phyloP scores from a whole-genome alignment of 2,329 filamentous ascomycete genomes.

The Penicillium verrucosum region DNA sequence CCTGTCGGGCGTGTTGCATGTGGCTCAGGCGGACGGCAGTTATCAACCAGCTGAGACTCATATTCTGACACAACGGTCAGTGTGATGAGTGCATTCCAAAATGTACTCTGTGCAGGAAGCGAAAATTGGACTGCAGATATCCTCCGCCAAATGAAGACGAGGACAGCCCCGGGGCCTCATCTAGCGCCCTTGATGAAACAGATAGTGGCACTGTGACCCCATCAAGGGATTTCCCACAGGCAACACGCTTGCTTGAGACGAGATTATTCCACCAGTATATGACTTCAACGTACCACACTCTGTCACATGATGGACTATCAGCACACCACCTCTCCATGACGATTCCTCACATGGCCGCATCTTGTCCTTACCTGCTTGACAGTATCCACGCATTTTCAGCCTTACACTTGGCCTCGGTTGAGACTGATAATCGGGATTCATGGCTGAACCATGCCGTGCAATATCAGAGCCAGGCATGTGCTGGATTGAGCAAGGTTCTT shows the following conservation, averaged over 20 bases:
- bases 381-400: constrained; percentile 45
- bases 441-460: constrained; percentile 37
- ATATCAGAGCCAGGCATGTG: constrained; percentile 38
- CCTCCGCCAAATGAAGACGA: constrained; percentile 22
- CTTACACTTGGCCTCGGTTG: constrained; percentile 43
- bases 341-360: constrained; percentile 39
- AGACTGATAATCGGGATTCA: constrained; percentile 28
- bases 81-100: constrained; percentile 38
- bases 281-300: constrained; percentile 34
- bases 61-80: constrained; percentile 20
- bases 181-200: constrained; percentile 20
- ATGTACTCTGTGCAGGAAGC: constrained; percentile 38
- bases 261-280: constrained; percentile 40
- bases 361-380: constrained; percentile 46
- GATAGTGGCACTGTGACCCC: constrained; percentile 14
- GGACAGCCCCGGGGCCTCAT: constrained; percentile 24
- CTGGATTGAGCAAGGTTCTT: constrained; percentile 34
- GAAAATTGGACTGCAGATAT: constrained; percentile 38
- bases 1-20: background rate
- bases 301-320: constrained; percentile 31
- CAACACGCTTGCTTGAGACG: constrained; percentile 34
- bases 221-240: constrained; percentile 11
- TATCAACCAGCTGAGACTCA: background rate
- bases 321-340: constrained; percentile 34
- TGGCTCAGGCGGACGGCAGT: background rate